A percentile compares a stretch with the other conserved stretches of the same genome.
Evolutionary conservation across 176 grass and related monocot species (phyloP).

Genomic region (Pontederia paniculata): DNA sequence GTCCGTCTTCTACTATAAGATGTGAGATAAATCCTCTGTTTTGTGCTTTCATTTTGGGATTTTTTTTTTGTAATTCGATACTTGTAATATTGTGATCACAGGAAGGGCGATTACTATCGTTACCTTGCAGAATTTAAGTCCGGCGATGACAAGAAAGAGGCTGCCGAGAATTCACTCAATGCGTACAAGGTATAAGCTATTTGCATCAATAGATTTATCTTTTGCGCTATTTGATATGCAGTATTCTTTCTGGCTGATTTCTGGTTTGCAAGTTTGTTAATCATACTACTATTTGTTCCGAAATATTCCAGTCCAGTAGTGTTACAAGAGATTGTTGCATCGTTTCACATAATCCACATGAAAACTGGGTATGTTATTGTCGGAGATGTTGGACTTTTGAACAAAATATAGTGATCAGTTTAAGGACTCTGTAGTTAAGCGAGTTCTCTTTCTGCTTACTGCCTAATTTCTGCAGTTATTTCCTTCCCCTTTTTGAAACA

Average conservation of each 20-base stretch:
- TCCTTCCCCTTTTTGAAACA: too few relatives aligned
- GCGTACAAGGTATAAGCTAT: not conserved
- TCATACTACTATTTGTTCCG: too few relatives aligned
- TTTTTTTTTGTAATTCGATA: not conserved
- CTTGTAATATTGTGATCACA: not conserved
- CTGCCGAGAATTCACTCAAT: not conserved
- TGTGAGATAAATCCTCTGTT: slow-evolving; percentile 1
- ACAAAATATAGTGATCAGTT: too few relatives aligned
- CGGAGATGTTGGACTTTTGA: too few relatives aligned
- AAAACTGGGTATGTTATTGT: too few relatives aligned
- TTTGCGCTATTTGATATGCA: not conserved
- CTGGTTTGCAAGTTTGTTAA: not conserved
- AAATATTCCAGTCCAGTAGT: too few relatives aligned
- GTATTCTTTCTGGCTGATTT: not conserved
- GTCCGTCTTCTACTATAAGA: slow-evolving; percentile 23
- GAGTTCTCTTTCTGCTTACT: too few relatives aligned
- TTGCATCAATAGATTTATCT: not conserved
- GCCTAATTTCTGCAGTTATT: too few relatives aligned
- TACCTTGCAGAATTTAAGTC: slow-evolving; percentile 6
- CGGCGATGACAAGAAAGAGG: slow-evolving; percentile 5
- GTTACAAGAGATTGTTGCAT: too few relatives aligned
- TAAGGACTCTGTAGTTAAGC: too few relatives aligned
- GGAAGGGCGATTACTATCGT: slow-evolving; percentile 16
- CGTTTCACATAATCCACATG: too few relatives aligned
- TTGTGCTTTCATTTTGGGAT: not conserved